Conservation (phyloP, 306 rosid species). For the Luffa aegyptiaca region DNA sequence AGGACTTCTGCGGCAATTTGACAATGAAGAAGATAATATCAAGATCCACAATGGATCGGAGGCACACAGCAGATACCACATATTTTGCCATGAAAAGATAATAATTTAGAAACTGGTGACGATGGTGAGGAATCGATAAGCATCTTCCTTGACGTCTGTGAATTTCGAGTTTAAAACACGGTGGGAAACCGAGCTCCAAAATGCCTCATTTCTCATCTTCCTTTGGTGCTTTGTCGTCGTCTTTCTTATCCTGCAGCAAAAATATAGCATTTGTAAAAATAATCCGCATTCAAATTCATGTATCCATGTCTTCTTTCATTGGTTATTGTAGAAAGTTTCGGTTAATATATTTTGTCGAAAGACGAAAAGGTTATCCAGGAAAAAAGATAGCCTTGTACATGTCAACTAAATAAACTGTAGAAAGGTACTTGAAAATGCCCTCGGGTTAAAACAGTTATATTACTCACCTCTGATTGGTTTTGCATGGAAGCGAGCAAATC, state of each 20-base stretch:
- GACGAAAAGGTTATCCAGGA: neutral
- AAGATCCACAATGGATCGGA: neutral
- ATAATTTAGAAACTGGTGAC: neutral
- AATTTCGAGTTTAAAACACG: neutral
- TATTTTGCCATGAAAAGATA: neutral
- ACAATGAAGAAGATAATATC: neutral
- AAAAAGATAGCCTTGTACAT: neutral
- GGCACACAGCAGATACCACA: neutral
- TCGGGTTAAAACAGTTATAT: no score
- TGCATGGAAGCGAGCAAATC: slow-evolving; percentile 97
- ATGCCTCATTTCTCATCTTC: slow-evolving; percentile 54
- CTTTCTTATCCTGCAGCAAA: slow-evolving; percentile 54
- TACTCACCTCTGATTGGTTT: slow-evolving; percentile 66
- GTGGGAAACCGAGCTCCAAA: slow-evolving; percentile 10
- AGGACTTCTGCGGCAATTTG: neutral
- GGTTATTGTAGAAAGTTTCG: neutral
- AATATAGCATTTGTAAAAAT: slow-evolving; percentile 10
- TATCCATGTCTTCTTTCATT: neutral
- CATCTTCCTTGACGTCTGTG: neutral
- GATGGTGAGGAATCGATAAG: neutral
- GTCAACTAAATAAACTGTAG: no score
- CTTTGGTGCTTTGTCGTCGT: slow-evolving; percentile 52
- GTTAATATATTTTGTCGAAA: neutral
- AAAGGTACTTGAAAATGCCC: no score
- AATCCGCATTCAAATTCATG: neutral